Evolutionary conservation across 192 early-diverging fungal species (phyloP), one percentile per base, ranked within the genome.

Genomic region (Entophlyctis luteolus): DNA sequence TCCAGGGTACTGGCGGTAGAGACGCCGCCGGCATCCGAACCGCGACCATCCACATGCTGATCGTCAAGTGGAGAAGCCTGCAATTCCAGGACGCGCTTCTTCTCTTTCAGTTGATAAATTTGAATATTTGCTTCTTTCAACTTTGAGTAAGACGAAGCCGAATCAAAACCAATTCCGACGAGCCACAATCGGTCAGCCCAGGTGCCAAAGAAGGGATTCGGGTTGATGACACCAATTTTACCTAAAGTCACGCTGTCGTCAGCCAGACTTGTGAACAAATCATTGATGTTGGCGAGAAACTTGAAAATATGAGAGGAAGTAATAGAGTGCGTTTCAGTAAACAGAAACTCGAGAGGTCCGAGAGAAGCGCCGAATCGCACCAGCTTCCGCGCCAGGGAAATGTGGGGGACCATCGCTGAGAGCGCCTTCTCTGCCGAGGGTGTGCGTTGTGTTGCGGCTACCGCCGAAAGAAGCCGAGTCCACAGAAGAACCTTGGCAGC

Each of bases 341-440:
- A 48, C 16, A 90, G 71, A 4, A 86, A 77, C 25, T 80, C 59
- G 42, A 86, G 47, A 5, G 92, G 89, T 20, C 86, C 88, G 28
- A 92, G 70, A 49, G 77, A 81, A 73, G 90, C 87, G 38, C 76
- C 78, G 25, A 91, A 72, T n/a, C 92, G 79, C 29, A 94, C 72
- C 18, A 91, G 76, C 62, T 90, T 91, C 23, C 92, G 81, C 0
- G 89, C 84, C 31, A 80, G 83, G 6, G 89, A 91, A 36, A 93
- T 84, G 49, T 90, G 81, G 14, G 86, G 81, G n/a, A 87, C 79
- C 5, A 89, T 63, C 20, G 75, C 67, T 18, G 45, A 4, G 4
- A 63, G 62, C 25, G 47, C 5, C 35, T 63, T 50, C 32, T n/a
- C 10, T 10, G 25, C 47, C 23, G 35, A 20, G 27, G 32, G 10